A percentile compares a stretch with the other conserved stretches of the same genome.
Conservation (phyloP, 306 rosid species). For the Trifolium pratense region DNA sequence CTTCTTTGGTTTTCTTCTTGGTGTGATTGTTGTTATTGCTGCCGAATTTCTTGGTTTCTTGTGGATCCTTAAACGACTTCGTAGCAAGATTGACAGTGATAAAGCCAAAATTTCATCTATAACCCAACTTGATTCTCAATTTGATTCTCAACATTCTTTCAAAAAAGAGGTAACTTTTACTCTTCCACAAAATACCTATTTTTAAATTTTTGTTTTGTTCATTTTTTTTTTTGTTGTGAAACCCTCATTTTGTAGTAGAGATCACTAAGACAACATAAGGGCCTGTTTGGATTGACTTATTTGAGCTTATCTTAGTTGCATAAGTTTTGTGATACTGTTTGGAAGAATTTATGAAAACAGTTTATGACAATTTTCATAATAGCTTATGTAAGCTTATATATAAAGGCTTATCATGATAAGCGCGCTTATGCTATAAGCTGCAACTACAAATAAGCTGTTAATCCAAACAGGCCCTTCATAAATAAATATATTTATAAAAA, state of each 20-base stretch:
- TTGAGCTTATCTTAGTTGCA: too few species aligned
- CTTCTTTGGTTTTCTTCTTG: slow-evolving; percentile 68
- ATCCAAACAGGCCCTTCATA: too few species aligned
- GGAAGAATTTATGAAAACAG: too few species aligned
- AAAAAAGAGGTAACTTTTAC: slow-evolving; percentile 65
- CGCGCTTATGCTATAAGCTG: too few species aligned
- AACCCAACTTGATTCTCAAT: slow-evolving; percentile 25
- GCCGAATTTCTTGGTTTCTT: slow-evolving; percentile 56
- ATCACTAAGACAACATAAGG: background rate
- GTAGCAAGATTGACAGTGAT: slow-evolving; percentile 41
- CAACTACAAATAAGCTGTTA: too few species aligned
- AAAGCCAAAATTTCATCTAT: slow-evolving; percentile 42
- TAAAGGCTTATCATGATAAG: too few species aligned
- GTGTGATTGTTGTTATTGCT: slow-evolving; percentile 63
- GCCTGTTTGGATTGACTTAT: too few species aligned
- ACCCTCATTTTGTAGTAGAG: slow-evolving; percentile 12
- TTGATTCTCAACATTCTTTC: slow-evolving; percentile 56
- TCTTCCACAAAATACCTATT: background rate
- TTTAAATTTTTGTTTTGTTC: background rate
- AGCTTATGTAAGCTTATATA: too few species aligned
- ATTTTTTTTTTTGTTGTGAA: background rate
- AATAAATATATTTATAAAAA: too few species aligned
- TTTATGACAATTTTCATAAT: too few species aligned
- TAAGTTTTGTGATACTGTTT: too few species aligned
- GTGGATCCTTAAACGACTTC: slow-evolving; percentile 60